phyloP scores from a whole-genome alignment of 257 asterid genomes.

The Phtheirospermum japonicum region DNA sequence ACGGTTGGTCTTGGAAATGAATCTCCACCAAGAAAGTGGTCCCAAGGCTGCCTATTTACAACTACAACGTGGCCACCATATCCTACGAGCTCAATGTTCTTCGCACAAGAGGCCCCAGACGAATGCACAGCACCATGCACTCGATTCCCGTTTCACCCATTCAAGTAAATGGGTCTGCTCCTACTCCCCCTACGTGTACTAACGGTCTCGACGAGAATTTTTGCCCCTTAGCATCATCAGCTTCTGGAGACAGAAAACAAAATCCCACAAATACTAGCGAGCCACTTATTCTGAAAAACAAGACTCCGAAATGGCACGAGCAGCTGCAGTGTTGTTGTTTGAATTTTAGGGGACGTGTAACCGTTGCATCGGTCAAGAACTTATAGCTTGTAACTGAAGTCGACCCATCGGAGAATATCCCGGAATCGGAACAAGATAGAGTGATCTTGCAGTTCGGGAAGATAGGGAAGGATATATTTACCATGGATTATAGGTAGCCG shows the following conservation, averaged over 20 bases:
- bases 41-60: too few species aligned
- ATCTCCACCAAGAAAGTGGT: too few species aligned
- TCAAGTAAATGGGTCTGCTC: conserved; percentile 48
- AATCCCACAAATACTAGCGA: conserved; percentile 24
- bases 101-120: conserved; percentile 77
- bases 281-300: conserved; percentile 49
- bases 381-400: conserved; percentile 60
- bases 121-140: conserved; percentile 58
- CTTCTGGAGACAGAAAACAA: too few species aligned
- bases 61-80: too few species aligned
- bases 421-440: conserved; percentile 47
- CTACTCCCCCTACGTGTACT: too few species aligned
- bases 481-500: too few species aligned
- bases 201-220: too few species aligned
- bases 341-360: conserved; percentile 72
- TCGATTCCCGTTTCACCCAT: conserved; percentile 41
- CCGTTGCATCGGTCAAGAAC: conserved; percentile 75
- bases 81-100: too few species aligned
- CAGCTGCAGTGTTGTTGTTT: conserved; percentile 69
- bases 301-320: conserved; percentile 70
- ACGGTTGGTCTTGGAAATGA: too few species aligned
- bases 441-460: too few species aligned
- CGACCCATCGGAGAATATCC: conserved; percentile 34
- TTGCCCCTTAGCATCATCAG: too few species aligned
- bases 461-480: too few species aligned